Evolutionary conservation across 1,139 yeast species (phyloP).

Genomic region (Nakaseomyces sp.): DNA sequence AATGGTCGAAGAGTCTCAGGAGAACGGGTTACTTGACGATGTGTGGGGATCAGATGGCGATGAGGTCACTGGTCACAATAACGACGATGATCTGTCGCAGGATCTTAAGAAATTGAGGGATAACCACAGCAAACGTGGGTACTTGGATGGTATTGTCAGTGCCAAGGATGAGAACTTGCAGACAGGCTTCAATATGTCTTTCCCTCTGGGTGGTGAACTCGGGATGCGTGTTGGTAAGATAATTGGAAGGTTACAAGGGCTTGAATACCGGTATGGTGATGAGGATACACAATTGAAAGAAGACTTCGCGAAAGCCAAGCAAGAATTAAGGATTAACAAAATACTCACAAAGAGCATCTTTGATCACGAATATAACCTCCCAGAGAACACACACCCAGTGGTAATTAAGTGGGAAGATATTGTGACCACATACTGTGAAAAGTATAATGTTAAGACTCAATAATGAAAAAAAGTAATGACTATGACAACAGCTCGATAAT

Average conservation of each 20-base stretch:
- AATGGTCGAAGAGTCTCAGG: background rate
- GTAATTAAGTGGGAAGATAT: slow-evolving; percentile 19
- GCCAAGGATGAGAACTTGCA: slow-evolving; percentile 68
- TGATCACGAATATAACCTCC: slow-evolving; percentile 17
- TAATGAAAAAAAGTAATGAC: background rate
- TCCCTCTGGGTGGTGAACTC: slow-evolving; percentile 61
- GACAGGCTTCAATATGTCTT: slow-evolving; percentile 72
- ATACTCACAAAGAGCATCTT: slow-evolving; percentile 23
- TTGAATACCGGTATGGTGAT: slow-evolving; percentile 18
- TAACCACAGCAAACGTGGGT: slow-evolving; percentile 75
- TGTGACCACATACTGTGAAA: slow-evolving; percentile 13
- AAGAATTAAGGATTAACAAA: slow-evolving; percentile 22
- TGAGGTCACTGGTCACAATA: background rate
- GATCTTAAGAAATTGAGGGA: slow-evolving; percentile 39
- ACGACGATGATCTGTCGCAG: slow-evolving; percentile 9
- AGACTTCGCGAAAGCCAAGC: slow-evolving; percentile 16
- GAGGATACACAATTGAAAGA: slow-evolving; percentile 15
- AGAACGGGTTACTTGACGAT: slow-evolving; percentile 15
- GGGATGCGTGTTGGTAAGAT: slow-evolving; percentile 63
- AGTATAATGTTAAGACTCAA: slow-evolving; percentile 13
- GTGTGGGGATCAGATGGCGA: slow-evolving; percentile 28
- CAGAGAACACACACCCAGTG: slow-evolving; percentile 12
- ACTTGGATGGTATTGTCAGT: slow-evolving; percentile 67
- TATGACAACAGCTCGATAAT: too few relatives aligned
- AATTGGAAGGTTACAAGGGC: slow-evolving; percentile 39